Evolutionary conservation across 495 filamentous ascomycete genomes (phyloP).

Genomic region (Aspergillus egyptiacus): DNA sequence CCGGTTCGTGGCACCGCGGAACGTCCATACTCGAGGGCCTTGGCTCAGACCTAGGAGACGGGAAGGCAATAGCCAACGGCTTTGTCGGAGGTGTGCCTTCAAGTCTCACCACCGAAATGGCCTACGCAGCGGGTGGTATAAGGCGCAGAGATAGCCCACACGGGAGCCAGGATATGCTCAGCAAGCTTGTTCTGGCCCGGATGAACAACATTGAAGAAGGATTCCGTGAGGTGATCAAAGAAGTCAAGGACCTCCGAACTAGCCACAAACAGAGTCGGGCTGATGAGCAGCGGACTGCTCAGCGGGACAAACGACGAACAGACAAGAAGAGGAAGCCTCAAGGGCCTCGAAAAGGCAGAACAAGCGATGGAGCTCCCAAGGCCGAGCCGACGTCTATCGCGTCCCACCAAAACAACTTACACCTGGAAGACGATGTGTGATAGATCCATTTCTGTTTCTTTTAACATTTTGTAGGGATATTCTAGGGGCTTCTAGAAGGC

Average conservation of each 20-base stretch:
- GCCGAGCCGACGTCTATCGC: neutral
- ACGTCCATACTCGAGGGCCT: slow-evolving; percentile 60
- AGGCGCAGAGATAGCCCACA: slow-evolving; percentile 29
- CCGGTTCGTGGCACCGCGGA: slow-evolving; percentile 28
- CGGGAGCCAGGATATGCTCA: slow-evolving; percentile 62
- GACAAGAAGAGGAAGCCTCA: slow-evolving; percentile 28
- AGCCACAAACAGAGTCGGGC: slow-evolving; percentile 31
- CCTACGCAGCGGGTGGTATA: slow-evolving; percentile 53
- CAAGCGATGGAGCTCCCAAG: slow-evolving; percentile 15
- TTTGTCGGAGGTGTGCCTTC: slow-evolving; percentile 56
- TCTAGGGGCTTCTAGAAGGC: neutral
- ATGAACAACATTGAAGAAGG: slow-evolving; percentile 88
- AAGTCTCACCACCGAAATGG: slow-evolving; percentile 77
- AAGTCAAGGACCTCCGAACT: slow-evolving; percentile 61
- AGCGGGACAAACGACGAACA: slow-evolving; percentile 24
- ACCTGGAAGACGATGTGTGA: neutral
- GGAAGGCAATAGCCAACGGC: slow-evolving; percentile 51
- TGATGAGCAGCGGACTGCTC: slow-evolving; percentile 20
- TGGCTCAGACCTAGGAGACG: slow-evolving; percentile 67
- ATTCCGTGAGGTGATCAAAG: slow-evolving; percentile 76
- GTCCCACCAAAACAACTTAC: neutral
- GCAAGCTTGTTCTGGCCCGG: slow-evolving; percentile 76
- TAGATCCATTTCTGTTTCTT: neutral
- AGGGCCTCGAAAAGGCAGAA: slow-evolving; percentile 18
- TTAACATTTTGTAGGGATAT: neutral